Base-by-base conservation (phyloP, 768 basidiomycete species). In the Pulveroboletus frians region DNA sequence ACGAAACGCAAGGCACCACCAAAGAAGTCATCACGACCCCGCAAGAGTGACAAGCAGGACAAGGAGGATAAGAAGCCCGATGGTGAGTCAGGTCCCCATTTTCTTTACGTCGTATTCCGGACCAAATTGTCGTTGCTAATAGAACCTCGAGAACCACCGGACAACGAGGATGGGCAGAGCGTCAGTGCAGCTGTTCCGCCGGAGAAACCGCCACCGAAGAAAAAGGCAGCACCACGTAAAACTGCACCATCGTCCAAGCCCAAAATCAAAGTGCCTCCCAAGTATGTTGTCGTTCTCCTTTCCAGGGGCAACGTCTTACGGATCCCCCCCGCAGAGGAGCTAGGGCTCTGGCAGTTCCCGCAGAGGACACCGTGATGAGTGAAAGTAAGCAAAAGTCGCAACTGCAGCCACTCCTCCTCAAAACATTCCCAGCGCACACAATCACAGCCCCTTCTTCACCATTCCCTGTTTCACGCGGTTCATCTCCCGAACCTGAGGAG, bases 401-500 rank as follows among this genome's bases (percentile, higher is more conserved):
- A 14, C 23, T 15, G 14, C 39, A 6, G 21, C 40, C n/a, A 23
- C 9, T 37, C 57, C 21, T 36, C 36, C 42, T 60, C 39, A 46
- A 13, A 21, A 39, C 47, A 41, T 47, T 46, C 32, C 34, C 54
- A 79, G 85, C 77, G 36, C 80, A 80, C 60, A 76, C 82, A 13
- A 79, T 79, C 26, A 88, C 86, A 14, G 85, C 84, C 3, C 81
- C 85, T 2, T 88, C 86, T 3, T 88, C 86, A 1, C 86, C 86
- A 9, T 68, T 78, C 10, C 74, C 71, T 21, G 18, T 58, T 13
- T 68, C 67, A 35, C 54, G 51, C 1, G 67, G 61, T 20, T 69
- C 67, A 34, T 72, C 80, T 2, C 77, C 80, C 30, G 81, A 82
- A 41, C 75, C 75, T 32, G 81, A 81, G 50, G 65, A 61, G 23